A percentile compares a stretch with the other conserved stretches of the same genome.
These are phyloP conservation scores for Eucalyptus curtisii DNA, from an alignment of 345 rosid genomes.

Conservation along the genomic window DNA sequence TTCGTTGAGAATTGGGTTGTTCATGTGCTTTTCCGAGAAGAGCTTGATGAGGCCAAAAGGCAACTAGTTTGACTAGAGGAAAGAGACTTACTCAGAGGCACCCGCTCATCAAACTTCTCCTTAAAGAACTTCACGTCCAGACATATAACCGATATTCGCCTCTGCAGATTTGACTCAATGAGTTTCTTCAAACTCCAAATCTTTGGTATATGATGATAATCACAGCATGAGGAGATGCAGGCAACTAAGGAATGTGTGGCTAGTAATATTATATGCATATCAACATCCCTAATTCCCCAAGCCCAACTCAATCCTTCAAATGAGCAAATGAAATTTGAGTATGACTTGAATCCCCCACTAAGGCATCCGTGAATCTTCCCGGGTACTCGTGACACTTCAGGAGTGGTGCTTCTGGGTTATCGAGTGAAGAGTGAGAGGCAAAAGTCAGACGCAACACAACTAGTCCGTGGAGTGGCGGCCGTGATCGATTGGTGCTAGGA, in stretches of 20 bases:
- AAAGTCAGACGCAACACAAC: no score
- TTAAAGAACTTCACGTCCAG: slow-evolving; percentile 73
- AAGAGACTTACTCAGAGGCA: slow-evolving; percentile 66
- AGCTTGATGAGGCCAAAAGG: slow-evolving; percentile 60
- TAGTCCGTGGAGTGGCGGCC: no score
- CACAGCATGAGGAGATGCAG: background rate
- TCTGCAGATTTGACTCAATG: slow-evolving; percentile 20
- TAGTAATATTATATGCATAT: background rate
- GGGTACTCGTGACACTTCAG: no score
- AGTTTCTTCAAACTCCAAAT: background rate
- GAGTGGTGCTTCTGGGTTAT: no score
- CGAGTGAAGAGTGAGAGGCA: no score
- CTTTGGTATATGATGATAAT: background rate
- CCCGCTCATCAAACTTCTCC: slow-evolving; percentile 57
- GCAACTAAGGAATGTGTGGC: background rate
- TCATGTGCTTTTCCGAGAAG: slow-evolving; percentile 31
- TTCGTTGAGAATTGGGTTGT: background rate
- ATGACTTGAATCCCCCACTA: background rate
- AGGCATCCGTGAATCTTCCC: background rate
- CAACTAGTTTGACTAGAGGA: slow-evolving; percentile 81
- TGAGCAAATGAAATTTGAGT: background rate
- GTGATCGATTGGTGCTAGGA: no score
- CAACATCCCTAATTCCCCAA: background rate
- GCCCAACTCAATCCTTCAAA: background rate
- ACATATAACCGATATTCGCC: slow-evolving; percentile 93